Base-by-base conservation (phyloP, 2,329 filamentous ascomycete species). In the Fusarium caatingaense region DNA sequence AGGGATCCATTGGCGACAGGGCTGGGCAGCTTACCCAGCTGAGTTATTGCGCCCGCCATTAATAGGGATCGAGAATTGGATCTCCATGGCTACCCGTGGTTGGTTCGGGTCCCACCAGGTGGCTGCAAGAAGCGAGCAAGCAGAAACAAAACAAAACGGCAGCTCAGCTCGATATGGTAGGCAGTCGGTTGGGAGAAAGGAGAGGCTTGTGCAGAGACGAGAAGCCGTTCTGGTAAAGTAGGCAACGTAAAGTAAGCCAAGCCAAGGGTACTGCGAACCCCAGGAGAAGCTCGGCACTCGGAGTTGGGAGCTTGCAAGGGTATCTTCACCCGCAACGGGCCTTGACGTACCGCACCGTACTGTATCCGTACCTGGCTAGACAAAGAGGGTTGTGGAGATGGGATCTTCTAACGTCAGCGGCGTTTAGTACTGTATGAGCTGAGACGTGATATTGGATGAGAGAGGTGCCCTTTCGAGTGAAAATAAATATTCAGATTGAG, bases 61-160 rank as follows among this genome's bases (percentile, higher is more conserved):
- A 16, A 79, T 65, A 18, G 78, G 73, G 37, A 80, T 62, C n/a
- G 77, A 77, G 69, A 81, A 81, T 50, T 81, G 79, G 55, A 81
- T 79, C 74, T 81, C 79, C 79, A 81, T 81, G 50, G 18, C 20
- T 53, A 18, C 34, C 34, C 34, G 25, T 42, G 49, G 28, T 57
- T 68, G 55, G 53, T 25, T 25, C 20, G 48, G 50, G 48, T 56
- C 56, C 64, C 56, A 66, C 56, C 61, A 20, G 25, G 20, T 41
- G 20, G n/a, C 32, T 56, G 44, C 32, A 56, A 32, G n/a, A 28
- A 49, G 16, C n/a, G 49, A 53, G 32, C 32, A 27, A 40, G 27
- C 48, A 51, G 18, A 30, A 62, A 45, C 34, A 40, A 44, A 41
- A 32, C 30, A 32, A 37, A 37, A 37, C 18, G 10, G 34, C 51